Base-by-base conservation (phyloP, 306 rosid genomes). In the Dalbergia cochinchinensis region DNA sequence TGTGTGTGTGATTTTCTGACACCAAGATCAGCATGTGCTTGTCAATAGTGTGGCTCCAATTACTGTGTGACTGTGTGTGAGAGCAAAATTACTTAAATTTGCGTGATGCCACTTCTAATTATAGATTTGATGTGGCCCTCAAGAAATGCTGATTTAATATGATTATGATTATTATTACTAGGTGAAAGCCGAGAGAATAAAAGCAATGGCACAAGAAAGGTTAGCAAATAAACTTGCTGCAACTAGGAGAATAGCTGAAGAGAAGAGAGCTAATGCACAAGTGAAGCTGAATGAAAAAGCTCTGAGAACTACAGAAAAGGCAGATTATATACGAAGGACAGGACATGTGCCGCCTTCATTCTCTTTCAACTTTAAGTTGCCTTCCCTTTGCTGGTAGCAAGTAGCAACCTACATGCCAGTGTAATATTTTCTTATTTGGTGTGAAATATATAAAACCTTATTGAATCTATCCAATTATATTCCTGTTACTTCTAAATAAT, bases 121-220 rank as follows among this genome's bases (percentile, higher is more conserved):
- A 26, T 26, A 1, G 3, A 20, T 20, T 20, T 20, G 22, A 20
- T 20, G 22, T 20, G 22, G 22, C 22, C 22, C 22, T 20, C 22
- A 20, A 20, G 22, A 20, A 20, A 20, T 20, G 22, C 22, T 20
- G 22, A 20, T 20, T 26, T 26, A 26, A 1, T 26, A 26, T 26
- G 31, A 26, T 26, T 26, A 26, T 26, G 31, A 61, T 11, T 4
- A 16, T 33, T 31, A 54, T n/a, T 34, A 15, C 10, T 66, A 96
- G 98, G 95, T 89, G 74, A 93, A 87, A 69, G 98, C 98, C 4
- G 99, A 96, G 86, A 93, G 97, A 69, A 85, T 88, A 88, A 96
- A 96, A 79, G 89, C 92, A 19, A 54, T 90, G 64, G 97, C 96
- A 54, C 91, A 93, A 83, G 97, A 93, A 69, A 89, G 51, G 87